Evolutionary conservation across 345 rosid genomes (phyloP).

Genomic region (Garcia nutans): DNA sequence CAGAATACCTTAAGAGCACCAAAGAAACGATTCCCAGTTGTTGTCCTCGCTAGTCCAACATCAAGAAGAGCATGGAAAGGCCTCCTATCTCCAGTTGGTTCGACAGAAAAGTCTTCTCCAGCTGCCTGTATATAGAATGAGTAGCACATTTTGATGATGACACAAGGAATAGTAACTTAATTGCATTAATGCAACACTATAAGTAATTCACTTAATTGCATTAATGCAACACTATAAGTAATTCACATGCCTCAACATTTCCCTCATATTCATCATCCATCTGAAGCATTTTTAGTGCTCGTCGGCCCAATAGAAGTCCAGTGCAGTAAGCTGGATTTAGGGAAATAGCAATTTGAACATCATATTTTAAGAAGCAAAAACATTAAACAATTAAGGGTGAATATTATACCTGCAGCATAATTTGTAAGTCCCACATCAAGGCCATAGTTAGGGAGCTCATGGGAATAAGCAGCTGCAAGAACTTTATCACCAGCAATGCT

Average conservation of each 20-base stretch:
- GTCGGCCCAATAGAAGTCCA: slow-evolving; percentile 73
- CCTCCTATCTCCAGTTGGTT: slow-evolving; percentile 64
- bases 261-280: slow-evolving; percentile 72
- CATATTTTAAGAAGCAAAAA: not conserved
- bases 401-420: slow-evolving; percentile 68
- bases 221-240: not conserved
- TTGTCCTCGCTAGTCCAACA: slow-evolving; percentile 70
- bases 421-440: slow-evolving; percentile 69
- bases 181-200: not conserved
- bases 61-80: slow-evolving; percentile 85
- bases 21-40: slow-evolving; percentile 77
- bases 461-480: slow-evolving; percentile 64
- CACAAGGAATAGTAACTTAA: not conserved
- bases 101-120: slow-evolving; percentile 73
- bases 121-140: slow-evolving; percentile 47
- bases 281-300: slow-evolving; percentile 61
- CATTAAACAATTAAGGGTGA: not conserved
- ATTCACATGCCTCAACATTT: slow-evolving; percentile 53
- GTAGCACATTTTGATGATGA: not conserved
- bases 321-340: slow-evolving; percentile 55
- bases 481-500: slow-evolving; percentile 60
- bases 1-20: slow-evolving; percentile 65
- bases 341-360: not conserved
- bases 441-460: slow-evolving; percentile 63
- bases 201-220: not conserved